Evolutionary conservation across 768 basidiomycete genomes (phyloP), one percentile per base, ranked within the genome.

Genomic region (Lactarius sp.): DNA sequence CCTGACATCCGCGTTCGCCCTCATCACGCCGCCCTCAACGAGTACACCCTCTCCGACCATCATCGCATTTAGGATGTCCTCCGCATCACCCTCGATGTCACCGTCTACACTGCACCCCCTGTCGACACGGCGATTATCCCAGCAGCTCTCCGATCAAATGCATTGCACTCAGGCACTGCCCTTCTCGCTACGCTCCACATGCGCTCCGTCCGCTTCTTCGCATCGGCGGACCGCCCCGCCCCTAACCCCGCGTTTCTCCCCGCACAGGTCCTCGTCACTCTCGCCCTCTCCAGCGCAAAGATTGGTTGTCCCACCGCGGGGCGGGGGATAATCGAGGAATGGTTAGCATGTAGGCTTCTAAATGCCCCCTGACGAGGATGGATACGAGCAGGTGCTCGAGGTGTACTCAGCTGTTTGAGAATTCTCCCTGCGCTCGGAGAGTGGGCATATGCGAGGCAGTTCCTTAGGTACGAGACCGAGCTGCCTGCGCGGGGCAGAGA

Each of bases 21-120:
- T 89, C 37, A 70, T 94, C 14, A 55, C 69, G 1, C 72, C 75
- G 1, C 65, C 79, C 71, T 16, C 77, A 78, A 49, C 83, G 76
- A 6, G 66, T 27, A 36, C 60, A 75, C 80, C 22, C 77, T 84
- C 64, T 62, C 70, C 10, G 67, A 70, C 5, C 76, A 79, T 53
- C 83, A 90, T 16, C 79, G 85, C 60, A 92, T 91, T 76, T 27
- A 91, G 92, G 91, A 94, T 70, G 84, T 94, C 60, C 84, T 94
- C 7, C 82, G 91, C 31, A 87, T 94, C 66, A 93, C 90, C 0
- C 80, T 92, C 59, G 90, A 93, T 71, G 83, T 86, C 1, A 90
- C 86, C 1, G 74, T 89, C 33, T 90, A 88, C 70, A 72, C 83
- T 14, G 80, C 87, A 2, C 77, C 77, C 1, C 81, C 84, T n/a